Conservation (phyloP, 1,139 yeast genomes). For the Yamadazyma aaseri region DNA sequence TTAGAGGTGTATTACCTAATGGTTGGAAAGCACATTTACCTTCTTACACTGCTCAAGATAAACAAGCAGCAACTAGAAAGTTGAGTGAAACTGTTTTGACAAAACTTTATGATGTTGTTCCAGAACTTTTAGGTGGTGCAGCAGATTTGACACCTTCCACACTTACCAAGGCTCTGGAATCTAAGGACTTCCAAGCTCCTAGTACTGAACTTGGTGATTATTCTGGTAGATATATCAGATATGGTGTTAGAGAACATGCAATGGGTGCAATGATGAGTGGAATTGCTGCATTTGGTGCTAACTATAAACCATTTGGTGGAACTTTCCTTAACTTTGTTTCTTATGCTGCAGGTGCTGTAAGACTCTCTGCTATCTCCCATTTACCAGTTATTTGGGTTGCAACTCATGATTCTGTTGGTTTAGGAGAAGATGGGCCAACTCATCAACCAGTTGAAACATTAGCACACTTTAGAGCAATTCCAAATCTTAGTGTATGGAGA, state of each 20-base stretch:
- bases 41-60: slow-evolving; percentile 71
- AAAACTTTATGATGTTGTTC: slow-evolving; percentile 62
- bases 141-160: slow-evolving; percentile 98
- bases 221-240: slow-evolving; percentile 93
- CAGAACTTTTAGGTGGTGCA: slow-evolving; percentile 96
- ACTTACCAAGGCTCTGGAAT: slow-evolving; percentile 84
- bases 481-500: slow-evolving; percentile 97
- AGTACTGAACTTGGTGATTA: slow-evolving; percentile 79
- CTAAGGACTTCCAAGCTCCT: slow-evolving; percentile 94
- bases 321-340: slow-evolving; percentile 98
- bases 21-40: slow-evolving; percentile 85
- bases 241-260: slow-evolving; percentile 99
- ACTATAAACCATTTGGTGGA: slow-evolving; percentile 93
- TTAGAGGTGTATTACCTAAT: slow-evolving; percentile 76
- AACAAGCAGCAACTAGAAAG: slow-evolving; percentile 92
- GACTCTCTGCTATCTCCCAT: slow-evolving; percentile 92
- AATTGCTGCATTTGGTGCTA: slow-evolving; percentile 92
- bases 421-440: slow-evolving; percentile 99
- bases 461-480: slow-evolving; percentile 96
- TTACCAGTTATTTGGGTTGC: slow-evolving; percentile 97
- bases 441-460: slow-evolving; percentile 99
- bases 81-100: slow-evolving; percentile 81
- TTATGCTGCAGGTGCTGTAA: slow-evolving; percentile 95
- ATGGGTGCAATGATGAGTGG: slow-evolving; percentile 99
- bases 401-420: slow-evolving; percentile 98